A percentile compares a stretch with the other conserved stretches of the same genome.
Evolutionary conservation across 2,329 filamentous ascomycete species (phyloP).

Genomic region (Alternaria sp.): DNA sequence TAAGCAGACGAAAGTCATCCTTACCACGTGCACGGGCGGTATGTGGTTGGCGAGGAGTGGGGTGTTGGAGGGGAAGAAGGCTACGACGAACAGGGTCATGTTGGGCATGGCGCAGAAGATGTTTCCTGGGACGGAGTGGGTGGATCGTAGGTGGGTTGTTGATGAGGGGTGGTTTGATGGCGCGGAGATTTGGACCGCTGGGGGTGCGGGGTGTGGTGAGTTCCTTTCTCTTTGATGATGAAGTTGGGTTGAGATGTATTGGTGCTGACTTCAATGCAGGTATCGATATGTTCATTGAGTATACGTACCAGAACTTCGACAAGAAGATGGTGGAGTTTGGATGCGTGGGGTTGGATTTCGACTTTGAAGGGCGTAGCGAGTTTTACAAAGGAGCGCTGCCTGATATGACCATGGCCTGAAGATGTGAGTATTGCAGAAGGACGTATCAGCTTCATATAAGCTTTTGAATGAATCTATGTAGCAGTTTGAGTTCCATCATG

Average conservation of each 20-base stretch:
- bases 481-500: not conserved
- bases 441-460: not conserved
- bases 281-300: slow-evolving; percentile 35
- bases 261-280: slow-evolving; percentile 18
- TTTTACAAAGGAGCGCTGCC: slow-evolving; percentile 14
- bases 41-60: slow-evolving; percentile 51
- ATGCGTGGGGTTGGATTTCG: slow-evolving; percentile 19
- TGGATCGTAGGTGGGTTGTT: slow-evolving; percentile 50
- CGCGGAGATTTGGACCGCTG: slow-evolving; percentile 50
- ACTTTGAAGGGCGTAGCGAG: slow-evolving; percentile 24
- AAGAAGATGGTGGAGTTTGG: slow-evolving; percentile 20
- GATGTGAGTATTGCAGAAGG: accelerated
- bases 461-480: not conserved
- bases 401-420: not conserved
- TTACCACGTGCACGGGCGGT: slow-evolving; percentile 50
- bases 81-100: slow-evolving; percentile 49
- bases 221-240: not conserved
- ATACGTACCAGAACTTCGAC: slow-evolving; percentile 26
- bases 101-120: slow-evolving; percentile 34
- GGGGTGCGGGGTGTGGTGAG: slow-evolving; percentile 48
- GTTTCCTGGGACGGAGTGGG: slow-evolving; percentile 47
- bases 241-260: not conserved
- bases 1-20: slow-evolving; percentile 42
- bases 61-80: slow-evolving; percentile 48
- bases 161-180: slow-evolving; percentile 34